phyloP scores from a whole-genome alignment of 2,329 filamentous ascomycete species.

The Alternaria panax region DNA sequence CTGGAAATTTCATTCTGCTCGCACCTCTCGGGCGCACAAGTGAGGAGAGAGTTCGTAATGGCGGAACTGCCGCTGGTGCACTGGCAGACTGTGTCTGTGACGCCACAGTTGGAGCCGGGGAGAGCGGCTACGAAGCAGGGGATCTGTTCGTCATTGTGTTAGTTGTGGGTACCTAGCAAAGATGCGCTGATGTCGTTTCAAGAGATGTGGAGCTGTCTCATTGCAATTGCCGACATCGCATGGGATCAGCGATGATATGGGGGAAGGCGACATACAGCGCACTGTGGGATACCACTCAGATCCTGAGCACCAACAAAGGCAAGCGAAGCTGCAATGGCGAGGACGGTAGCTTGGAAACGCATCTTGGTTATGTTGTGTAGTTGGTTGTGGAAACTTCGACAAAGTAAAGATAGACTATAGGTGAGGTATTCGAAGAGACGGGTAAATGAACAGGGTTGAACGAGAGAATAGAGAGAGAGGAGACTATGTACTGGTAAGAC shows the following conservation, averaged over 20 bases:
- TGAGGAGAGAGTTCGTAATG: conserved; percentile 51
- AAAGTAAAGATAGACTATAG: conserved; percentile 1
- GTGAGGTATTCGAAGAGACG: neutral
- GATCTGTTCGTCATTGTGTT: conserved; percentile 40
- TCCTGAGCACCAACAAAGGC: conserved; percentile 41
- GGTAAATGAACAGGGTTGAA: neutral
- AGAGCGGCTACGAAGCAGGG: conserved; percentile 59
- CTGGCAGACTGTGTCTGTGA: conserved; percentile 60
- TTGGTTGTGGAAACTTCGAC: neutral
- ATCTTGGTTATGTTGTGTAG: conserved; percentile 26
- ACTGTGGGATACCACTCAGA: conserved; percentile 37
- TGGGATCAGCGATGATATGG: neutral
- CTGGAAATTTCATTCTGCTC: conserved; percentile 47
- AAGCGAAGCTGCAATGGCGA: conserved; percentile 37
- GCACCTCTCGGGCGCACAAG: conserved; percentile 52
- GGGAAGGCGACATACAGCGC: conserved; percentile 41
- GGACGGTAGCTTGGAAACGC: conserved; percentile 39
- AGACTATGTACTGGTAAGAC: neutral
- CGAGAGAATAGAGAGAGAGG: neutral
- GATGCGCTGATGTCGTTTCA: neutral
- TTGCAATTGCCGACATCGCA: neutral
- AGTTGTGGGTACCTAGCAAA: neutral
- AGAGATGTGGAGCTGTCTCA: neutral
- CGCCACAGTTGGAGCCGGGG: conserved; percentile 55
- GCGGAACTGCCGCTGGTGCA: conserved; percentile 54